Evolutionary conservation across 2,329 filamentous ascomycete species (phyloP).

Genomic region (Endoconidiophora laricicola): DNA sequence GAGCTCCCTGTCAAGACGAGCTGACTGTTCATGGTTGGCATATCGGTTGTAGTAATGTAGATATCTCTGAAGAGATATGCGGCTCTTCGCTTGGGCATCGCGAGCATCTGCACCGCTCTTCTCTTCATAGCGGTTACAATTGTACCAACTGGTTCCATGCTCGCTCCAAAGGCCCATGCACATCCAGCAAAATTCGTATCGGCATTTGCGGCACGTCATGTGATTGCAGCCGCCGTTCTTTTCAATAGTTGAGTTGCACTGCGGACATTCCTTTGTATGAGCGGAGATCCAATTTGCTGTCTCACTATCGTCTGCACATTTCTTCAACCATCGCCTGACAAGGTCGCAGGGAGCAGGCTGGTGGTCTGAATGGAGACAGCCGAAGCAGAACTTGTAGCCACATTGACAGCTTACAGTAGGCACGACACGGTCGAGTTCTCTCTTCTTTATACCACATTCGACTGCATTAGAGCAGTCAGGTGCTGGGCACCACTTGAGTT

Average conservation of each 20-base stretch:
- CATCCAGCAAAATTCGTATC: slow-evolving; percentile 98
- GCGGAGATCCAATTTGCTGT: slow-evolving; percentile 99
- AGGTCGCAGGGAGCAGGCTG: slow-evolving; percentile 82
- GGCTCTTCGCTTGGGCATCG: slow-evolving; percentile 78
- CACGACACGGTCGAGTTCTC: slow-evolving; percentile 69
- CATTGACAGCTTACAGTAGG: slow-evolving; percentile 80
- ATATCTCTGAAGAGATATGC: slow-evolving; percentile 86
- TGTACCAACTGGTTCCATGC: slow-evolving; percentile 98
- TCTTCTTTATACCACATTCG: slow-evolving; percentile 75
- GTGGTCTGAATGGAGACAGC: slow-evolving; percentile 76
- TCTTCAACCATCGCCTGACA: slow-evolving; percentile 93
- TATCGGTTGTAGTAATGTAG: slow-evolving; percentile 98
- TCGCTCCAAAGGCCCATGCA: slow-evolving; percentile 99
- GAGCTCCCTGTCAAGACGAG: slow-evolving; percentile 89
- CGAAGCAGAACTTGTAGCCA: slow-evolving; percentile 84
- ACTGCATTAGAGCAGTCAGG: slow-evolving; percentile 93
- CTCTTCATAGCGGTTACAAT: slow-evolving; percentile 94
- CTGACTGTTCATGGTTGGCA: slow-evolving; percentile 95
- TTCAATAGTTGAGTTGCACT: slow-evolving; percentile 91
- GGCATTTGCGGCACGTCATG: slow-evolving; percentile 93
- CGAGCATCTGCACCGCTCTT: slow-evolving; percentile 83
- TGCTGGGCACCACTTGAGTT: slow-evolving; percentile 92
- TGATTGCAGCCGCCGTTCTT: slow-evolving; percentile 98
- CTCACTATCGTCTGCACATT: slow-evolving; percentile 95
- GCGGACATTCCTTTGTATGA: slow-evolving; percentile 95